Base-by-base conservation (phyloP, 1,284 basidiomycete species). In the Rhodotorula sp. region DNA sequence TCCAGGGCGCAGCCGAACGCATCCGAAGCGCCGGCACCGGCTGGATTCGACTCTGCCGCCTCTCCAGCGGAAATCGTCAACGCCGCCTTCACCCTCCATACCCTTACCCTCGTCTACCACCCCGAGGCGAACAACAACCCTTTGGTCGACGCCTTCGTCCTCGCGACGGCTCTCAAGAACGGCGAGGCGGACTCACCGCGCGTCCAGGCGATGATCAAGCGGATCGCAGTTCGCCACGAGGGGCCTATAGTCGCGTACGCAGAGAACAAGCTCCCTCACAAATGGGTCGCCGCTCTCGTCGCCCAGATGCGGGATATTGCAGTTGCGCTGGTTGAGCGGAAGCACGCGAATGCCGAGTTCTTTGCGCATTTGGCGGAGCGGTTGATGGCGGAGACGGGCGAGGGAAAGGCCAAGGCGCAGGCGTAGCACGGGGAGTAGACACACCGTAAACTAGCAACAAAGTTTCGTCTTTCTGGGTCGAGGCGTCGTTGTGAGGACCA, bases 301-400 rank as follows among this genome's bases (percentile, higher is more conserved):
- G 60, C 47, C 47, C 53, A 65, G 22, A 62, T 52, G 58, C 59
- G 59, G 58, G 52, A 31, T 16, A 31, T 64, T 2, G 61, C 64
- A 20, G 40, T 50, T 10, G 37, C 16, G 44, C 44, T 70, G 68
- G 59, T 54, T 30, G 50, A 59, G 53, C 24, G 28, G 50, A 44
- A 31, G n/a, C 46, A 54, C 10, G 28, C 18, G 20, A 58, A 70
- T 46, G n/a, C 40, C 28, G 68, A 70, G 54, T 70, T 57, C 57
- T 70, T 70, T 30, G 61, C 64, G n/a, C 68, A 70, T 46, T 46
- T 70, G 30, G 51, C 62, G 2, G 68, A 70, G 56, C 44, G 53
- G 6, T 16, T 70, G 46, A 58, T 60, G 9, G 31, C n/a, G 24
- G 40, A 24, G 40, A 22, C 57, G 18, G 40, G 7, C 40, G 40